A percentile compares a stretch with the other conserved stretches of the same genome.
These are phyloP conservation scores for Teratosphaeria nubilosa DNA, from an alignment of 2,329 filamentous ascomycete species.

Conservation along the genomic window DNA sequence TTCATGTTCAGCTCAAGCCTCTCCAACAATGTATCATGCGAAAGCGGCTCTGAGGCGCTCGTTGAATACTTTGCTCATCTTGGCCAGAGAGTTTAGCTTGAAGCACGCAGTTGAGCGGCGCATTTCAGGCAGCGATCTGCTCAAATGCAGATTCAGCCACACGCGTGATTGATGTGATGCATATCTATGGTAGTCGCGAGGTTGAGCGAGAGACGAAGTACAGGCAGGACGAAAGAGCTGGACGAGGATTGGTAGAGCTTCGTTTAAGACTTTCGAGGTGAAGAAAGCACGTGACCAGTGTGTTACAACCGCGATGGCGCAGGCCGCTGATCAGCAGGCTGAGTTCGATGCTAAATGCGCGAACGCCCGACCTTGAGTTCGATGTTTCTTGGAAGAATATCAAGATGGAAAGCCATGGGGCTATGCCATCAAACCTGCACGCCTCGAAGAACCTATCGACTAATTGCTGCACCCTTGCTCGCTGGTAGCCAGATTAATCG, in stretches of 20 bases:
- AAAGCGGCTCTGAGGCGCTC: not conserved
- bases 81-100: not conserved
- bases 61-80: not conserved
- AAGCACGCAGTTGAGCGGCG: not conserved
- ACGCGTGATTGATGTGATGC: not conserved
- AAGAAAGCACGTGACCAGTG: not conserved
- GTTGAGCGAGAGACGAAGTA: not conserved
- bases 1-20: not conserved
- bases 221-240: no score
- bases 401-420: slow-evolving; percentile 12
- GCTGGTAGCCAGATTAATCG: no score
- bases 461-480: no score
- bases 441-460: slow-evolving; percentile 2
- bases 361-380: not conserved
- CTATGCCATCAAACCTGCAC: slow-evolving; percentile 4
- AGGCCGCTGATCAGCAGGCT: not conserved
- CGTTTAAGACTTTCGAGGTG: not conserved
- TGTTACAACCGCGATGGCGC: not conserved
- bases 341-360: not conserved
- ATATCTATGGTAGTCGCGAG: not conserved
- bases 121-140: not conserved
- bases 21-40: not conserved
- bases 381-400: slow-evolving; percentile 7
- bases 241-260: no score
- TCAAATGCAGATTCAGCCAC: not conserved